Evolutionary conservation across 2,329 filamentous ascomycete genomes (phyloP), one percentile per base, ranked within the genome.

Genomic region (Aspergillus sp.): DNA sequence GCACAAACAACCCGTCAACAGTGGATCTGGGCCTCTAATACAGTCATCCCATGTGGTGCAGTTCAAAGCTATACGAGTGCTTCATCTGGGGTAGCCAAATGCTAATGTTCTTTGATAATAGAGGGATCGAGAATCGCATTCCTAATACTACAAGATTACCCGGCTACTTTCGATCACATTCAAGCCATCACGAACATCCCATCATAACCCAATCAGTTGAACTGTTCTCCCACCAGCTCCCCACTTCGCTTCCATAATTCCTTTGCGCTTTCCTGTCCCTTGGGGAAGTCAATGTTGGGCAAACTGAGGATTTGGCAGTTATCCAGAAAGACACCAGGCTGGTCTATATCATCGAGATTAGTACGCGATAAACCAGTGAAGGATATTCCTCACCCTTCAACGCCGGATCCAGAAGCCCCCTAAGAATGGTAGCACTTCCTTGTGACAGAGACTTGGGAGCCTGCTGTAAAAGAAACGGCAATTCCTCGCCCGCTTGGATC

Each of bases 181-280:
- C n/a, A 32, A 9, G n/a, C 31, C 3, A 32, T 32, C 31, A 3
- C 31, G 8, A n/a, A 9, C 31, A 9, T n/a, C n/a, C 8, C 31
- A 32, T 32, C 8, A 9, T n/a, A 8, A 4, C 31, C n/a, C 31
- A 36, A 35, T 7, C 33, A 33, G 28, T 34, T 39, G 36, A 62
- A 61, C 36, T 53, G 49, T 50, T 62, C 42, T 7, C 53, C 53
- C 6, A 62, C 47, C 30, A 65, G 44, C 32, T 54, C 41, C 44
- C 65, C 56, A 40, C 64, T 66, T 28, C 58, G 39, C 32, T 42
- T 49, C 65, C 64, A 67, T 39, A 66, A 43, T 30, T 46, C 51
- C 34, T 52, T 51, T 6, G 61, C 62, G 37, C 53, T 59, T 29
- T 54, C 47, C 40, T 53, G 45, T 5, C 52, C 56, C 4, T 45